These are phyloP conservation scores for Taxawa tesnikishii DNA, from an alignment of 2,329 filamentous ascomycete species.

Conservation along the genomic window DNA sequence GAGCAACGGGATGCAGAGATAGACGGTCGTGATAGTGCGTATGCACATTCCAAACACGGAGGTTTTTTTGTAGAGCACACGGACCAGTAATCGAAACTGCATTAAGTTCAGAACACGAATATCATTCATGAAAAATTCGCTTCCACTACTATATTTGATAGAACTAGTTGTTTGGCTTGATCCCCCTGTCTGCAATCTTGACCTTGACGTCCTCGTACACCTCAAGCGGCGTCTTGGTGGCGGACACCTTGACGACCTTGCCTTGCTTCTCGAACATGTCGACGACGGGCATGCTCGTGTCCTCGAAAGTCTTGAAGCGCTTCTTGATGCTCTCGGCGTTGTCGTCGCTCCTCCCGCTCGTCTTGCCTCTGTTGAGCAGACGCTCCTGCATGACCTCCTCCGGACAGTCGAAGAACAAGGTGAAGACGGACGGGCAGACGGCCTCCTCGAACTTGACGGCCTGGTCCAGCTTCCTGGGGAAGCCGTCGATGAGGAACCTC, in stretches of 20 bases:
- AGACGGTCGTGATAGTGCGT: too few relatives aligned
- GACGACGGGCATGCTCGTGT: conserved; percentile 96
- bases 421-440: conserved; percentile 72
- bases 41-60: too few relatives aligned
- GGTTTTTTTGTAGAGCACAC: too few relatives aligned
- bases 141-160: too few relatives aligned
- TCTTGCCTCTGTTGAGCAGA: conserved; percentile 81
- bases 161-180: conserved; percentile 11
- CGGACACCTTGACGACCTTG: conserved; percentile 69
- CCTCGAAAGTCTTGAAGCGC: conserved; percentile 84
- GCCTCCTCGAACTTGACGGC: conserved; percentile 83
- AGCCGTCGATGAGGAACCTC: conserved; percentile 70
- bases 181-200: conserved; percentile 32
- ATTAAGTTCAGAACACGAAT: too few relatives aligned
- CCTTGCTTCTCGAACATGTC: conserved; percentile 66
- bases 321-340: conserved; percentile 94
- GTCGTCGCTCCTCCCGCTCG: conserved; percentile 81
- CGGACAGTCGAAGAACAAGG: conserved; percentile 88
- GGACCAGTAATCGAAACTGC: too few relatives aligned
- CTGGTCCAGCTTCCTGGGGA: conserved; percentile 96
- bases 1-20: too few relatives aligned
- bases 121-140: too few relatives aligned
- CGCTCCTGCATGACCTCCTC: conserved; percentile 79
- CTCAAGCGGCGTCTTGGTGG: conserved; percentile 54
- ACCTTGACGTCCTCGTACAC: conserved; percentile 45